Base-by-base conservation (phyloP, 495 filamentous ascomycete species). In the Neurospora tetraspora region DNA sequence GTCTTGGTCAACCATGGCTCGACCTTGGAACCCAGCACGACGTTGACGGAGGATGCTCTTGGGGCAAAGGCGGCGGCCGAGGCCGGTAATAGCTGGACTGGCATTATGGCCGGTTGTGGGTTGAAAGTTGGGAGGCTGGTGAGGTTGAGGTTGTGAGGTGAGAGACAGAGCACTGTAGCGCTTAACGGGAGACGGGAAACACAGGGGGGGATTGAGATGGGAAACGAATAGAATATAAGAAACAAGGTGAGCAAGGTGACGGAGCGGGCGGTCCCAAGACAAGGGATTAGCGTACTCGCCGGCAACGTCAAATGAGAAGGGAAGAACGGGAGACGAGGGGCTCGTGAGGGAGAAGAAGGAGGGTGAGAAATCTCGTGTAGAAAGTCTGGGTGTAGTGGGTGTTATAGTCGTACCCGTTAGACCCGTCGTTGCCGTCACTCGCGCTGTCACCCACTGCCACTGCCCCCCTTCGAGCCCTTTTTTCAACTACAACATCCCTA, bases 1-100 rank as follows among this genome's bases (percentile, higher is more conserved):
- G 96, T 97, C 75, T 92, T 91, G 7, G 96, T 99, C 82, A 99
- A 88, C 95, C 96, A 99, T 71, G 94, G 93, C 85, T 97, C 96
- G 77, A 98, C 93, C 86, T 94, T 97, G 77, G 90, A 91, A 77
- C 91, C 93, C 76, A 99, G 86, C 76, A 99, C 96, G 75, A 99
- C 91, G 79, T 94, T 99, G 73, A 95, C 94, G n/a, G 94, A 91
- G 4, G 93, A 92, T 53, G 87, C 87, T 74, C 96, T 89, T 74
- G 96, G 94, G 75, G 96, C 96, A 85, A 98, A 99, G 76, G 96
- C 95, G 73, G 94, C 94, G 59, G 96, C 96, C 72, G 96, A 98
- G 75, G 95, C 94, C 36, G 96, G 96, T 76, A 99, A 85, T 81
- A 99, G 88, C 87, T 93, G 88, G 72, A 91, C 90, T 80, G 94